These are phyloP conservation scores for Aspergillus costaricaensis DNA, from an alignment of 2,329 filamentous ascomycete genomes.

Conservation along the genomic window DNA sequence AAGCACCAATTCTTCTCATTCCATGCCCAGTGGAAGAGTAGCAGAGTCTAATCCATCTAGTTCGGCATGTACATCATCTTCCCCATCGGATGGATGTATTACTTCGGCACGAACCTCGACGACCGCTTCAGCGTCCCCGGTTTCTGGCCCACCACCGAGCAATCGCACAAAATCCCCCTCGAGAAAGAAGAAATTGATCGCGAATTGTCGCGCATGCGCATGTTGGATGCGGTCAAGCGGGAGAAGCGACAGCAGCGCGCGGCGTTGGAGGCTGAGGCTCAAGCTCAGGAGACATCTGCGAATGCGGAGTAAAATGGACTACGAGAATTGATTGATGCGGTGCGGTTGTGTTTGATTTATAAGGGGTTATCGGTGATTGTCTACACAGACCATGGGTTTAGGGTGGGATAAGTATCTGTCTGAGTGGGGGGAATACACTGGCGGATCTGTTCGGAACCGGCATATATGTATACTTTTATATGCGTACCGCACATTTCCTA, in stretches of 20 bases:
- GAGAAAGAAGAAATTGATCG: conserved; percentile 66
- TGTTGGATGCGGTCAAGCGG: conserved; percentile 53
- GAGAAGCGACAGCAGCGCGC: conserved; percentile 48
- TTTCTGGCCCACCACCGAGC: conserved; percentile 81
- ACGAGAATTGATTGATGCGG: neutral
- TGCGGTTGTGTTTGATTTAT: conserved; percentile 15
- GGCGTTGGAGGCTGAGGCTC: conserved; percentile 20
- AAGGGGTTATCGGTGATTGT: neutral
- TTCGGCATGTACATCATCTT: conserved; percentile 99
- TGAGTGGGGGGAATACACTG: neutral
- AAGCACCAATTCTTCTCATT: neutral
- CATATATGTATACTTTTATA: neutral
- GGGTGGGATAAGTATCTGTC: no score
- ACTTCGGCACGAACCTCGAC: conserved; percentile 98
- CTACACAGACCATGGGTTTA: neutral
- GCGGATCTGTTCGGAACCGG: neutral
- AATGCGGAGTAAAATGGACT: conserved; percentile 19
- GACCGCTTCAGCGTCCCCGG: conserved; percentile 81
- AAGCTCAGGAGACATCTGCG: conserved; percentile 13
- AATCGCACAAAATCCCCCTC: conserved; percentile 56
- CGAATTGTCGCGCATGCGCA: conserved; percentile 70
- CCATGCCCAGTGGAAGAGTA: neutral
- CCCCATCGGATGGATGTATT: conserved; percentile 99
- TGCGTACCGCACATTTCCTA: neutral
- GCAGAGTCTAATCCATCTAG: conserved; percentile 49